phyloP scores from a whole-genome alignment of 2,329 filamentous ascomycete genomes.

The Cryphonectria radicalis region DNA sequence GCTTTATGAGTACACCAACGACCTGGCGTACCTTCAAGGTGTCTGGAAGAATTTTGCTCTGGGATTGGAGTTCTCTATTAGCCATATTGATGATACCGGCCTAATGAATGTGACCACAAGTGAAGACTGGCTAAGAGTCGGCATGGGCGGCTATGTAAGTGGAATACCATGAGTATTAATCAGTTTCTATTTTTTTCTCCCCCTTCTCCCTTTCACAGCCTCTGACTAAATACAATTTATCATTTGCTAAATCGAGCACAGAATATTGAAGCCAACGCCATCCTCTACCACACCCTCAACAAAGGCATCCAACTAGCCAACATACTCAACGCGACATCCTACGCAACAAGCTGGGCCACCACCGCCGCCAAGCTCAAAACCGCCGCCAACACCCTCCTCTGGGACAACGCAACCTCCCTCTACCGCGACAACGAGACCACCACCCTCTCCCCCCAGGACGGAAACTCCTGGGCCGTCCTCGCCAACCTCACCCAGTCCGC shows the following conservation, averaged over 20 bases:
- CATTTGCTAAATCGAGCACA: slow-evolving; percentile 30
- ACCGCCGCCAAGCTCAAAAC: slow-evolving; percentile 36
- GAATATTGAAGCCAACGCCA: slow-evolving; percentile 56
- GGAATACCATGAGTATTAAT: not conserved
- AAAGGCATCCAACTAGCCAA: slow-evolving; percentile 52
- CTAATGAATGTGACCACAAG: slow-evolving; percentile 52
- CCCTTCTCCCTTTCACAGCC: too few relatives aligned
- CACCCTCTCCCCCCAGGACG: slow-evolving; percentile 37
- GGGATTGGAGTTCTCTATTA: slow-evolving; percentile 48
- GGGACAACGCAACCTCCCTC: slow-evolving; percentile 48
- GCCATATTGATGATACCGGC: slow-evolving; percentile 42
- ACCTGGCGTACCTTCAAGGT: slow-evolving; percentile 49
- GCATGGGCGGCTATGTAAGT: slow-evolving; percentile 48
- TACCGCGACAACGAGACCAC: slow-evolving; percentile 55
- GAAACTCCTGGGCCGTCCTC: slow-evolving; percentile 22
- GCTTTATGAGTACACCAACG: slow-evolving; percentile 59
- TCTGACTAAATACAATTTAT: too few relatives aligned
- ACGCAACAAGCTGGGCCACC: slow-evolving; percentile 35
- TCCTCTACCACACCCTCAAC: slow-evolving; percentile 55
- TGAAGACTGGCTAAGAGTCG: slow-evolving; percentile 54
- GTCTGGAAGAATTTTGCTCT: slow-evolving; percentile 54
- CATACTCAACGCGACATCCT: slow-evolving; percentile 45
- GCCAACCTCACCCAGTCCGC: slow-evolving; percentile 25
- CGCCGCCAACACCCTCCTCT: slow-evolving; percentile 51
- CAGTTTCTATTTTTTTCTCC: not conserved